Conservation (phyloP, 331 rosid genomes). For the Cucumis variabilis region DNA sequence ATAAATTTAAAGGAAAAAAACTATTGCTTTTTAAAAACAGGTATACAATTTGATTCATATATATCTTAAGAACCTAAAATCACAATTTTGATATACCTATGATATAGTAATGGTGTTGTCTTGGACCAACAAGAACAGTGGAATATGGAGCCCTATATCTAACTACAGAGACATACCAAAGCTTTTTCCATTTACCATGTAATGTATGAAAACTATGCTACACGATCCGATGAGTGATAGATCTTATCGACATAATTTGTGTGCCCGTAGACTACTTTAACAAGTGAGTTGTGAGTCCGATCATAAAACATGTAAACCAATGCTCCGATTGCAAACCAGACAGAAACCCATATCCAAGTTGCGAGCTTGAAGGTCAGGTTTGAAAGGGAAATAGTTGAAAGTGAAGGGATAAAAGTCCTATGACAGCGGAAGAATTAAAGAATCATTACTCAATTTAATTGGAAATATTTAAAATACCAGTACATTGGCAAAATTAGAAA, state of each 20-base stretch:
- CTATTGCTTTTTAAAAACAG: not conserved
- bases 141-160: not conserved
- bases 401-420: no score
- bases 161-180: not conserved
- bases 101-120: not conserved
- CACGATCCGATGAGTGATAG: constrained; percentile 18
- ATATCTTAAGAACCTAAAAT: not conserved
- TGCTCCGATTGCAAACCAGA: constrained; percentile 28
- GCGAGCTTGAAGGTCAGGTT: constrained; percentile 12
- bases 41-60: constrained; percentile 16
- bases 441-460: no score
- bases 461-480: no score
- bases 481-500: no score
- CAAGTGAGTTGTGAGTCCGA: constrained; percentile 34
- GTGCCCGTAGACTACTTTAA: constrained; percentile 31
- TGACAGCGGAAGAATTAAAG: no score
- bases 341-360: constrained; percentile 29
- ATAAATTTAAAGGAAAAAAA: not conserved
- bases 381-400: not conserved
- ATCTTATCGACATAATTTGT: constrained; percentile 3
- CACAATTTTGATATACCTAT: constrained; percentile 16
- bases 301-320: constrained; percentile 25
- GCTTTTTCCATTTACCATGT: not conserved
- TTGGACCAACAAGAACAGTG: not conserved
- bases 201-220: constrained; percentile 2